Evolutionary conservation across 2,329 filamentous ascomycete genomes (phyloP).

Genomic region (Pseudocercospora macadamiae): DNA sequence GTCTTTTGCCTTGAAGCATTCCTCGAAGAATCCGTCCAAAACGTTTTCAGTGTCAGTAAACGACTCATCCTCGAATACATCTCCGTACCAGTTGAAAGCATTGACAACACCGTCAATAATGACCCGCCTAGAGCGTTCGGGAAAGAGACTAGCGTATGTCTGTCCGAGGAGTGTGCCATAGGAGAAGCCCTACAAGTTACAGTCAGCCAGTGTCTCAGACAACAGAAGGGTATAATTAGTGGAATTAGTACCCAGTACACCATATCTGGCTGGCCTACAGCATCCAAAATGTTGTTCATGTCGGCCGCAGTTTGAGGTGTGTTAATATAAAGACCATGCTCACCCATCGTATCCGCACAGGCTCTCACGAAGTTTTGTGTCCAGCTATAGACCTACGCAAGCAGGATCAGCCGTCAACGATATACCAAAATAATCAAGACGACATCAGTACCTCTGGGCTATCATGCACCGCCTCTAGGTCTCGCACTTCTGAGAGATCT

Average conservation of each 20-base stretch:
- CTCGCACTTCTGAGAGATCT: constrained; percentile 15
- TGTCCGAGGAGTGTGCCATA: constrained; percentile 52
- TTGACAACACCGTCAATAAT: constrained; percentile 50
- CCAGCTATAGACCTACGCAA: constrained; percentile 20
- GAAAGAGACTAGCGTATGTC: constrained; percentile 52
- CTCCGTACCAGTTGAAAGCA: constrained; percentile 51
- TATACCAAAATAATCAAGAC: too few species aligned
- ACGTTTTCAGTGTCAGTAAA: constrained; percentile 60
- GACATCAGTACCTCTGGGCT: constrained; percentile 23
- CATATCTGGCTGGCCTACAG: constrained; percentile 33
- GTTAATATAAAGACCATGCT: constrained; percentile 29
- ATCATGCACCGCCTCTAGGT: constrained; percentile 25
- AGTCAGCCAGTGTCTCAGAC: too few species aligned
- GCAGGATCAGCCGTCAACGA: too few species aligned
- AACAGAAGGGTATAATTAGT: too few species aligned
- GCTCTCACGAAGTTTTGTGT: constrained; percentile 26
- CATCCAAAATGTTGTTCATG: constrained; percentile 31
- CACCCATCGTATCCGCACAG: constrained; percentile 25
- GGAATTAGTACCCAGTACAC: too few species aligned
- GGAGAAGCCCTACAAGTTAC: too few species aligned
- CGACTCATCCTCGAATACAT: constrained; percentile 52
- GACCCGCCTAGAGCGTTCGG: constrained; percentile 46
- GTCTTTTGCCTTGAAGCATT: constrained; percentile 56
- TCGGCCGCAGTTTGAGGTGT: constrained; percentile 29
- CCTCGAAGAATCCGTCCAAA: constrained; percentile 57